Percentiles rank a stretch among this genome's conserved stretches.
Evolutionary conservation across 495 filamentous ascomycete genomes (phyloP).

Genomic region (Acidomyces sp.): DNA sequence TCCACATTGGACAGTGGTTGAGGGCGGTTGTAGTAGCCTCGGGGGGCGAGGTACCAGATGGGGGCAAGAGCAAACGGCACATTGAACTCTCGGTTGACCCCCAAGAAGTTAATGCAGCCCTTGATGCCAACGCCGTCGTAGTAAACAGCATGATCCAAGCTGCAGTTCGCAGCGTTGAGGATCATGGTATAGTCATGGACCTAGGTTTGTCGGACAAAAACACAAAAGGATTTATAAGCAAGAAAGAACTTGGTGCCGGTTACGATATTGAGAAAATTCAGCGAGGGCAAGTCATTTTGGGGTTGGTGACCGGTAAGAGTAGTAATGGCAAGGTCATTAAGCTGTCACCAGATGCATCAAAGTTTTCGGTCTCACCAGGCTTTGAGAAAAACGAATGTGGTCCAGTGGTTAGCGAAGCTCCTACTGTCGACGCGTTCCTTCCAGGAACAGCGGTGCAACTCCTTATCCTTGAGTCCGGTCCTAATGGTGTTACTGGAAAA

Average conservation of each 20-base stretch:
- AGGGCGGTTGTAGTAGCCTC: constrained; percentile 74
- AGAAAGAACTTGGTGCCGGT: constrained; percentile 57
- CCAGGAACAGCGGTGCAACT: constrained; percentile 83
- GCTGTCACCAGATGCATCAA: constrained; percentile 53
- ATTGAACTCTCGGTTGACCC: constrained; percentile 80
- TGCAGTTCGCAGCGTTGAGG: constrained; percentile 77
- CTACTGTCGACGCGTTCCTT: constrained; percentile 76
- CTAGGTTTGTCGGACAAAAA: constrained; percentile 55
- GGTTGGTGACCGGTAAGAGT: constrained; percentile 61
- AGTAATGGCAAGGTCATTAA: constrained; percentile 73
- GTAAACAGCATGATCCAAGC: constrained; percentile 68
- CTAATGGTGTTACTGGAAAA: constrained; percentile 59
- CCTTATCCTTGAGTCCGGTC: constrained; percentile 56
- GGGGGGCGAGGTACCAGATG: constrained; percentile 37
- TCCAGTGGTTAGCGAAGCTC: constrained; percentile 54
- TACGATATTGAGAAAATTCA: constrained; percentile 49
- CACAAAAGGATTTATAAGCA: constrained; percentile 75
- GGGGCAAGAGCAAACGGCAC: constrained; percentile 54
- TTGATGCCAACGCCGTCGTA: constrained; percentile 56
- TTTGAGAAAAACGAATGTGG: constrained; percentile 5
- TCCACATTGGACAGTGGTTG: constrained; percentile 77
- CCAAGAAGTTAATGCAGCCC: constrained; percentile 55
- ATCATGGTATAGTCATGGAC: constrained; percentile 91
- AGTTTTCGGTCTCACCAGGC: constrained; percentile 7
- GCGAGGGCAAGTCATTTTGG: constrained; percentile 72